phyloP scores from a whole-genome alignment of 352 stramenopile genomes.

The Aphanomyces astaci region DNA sequence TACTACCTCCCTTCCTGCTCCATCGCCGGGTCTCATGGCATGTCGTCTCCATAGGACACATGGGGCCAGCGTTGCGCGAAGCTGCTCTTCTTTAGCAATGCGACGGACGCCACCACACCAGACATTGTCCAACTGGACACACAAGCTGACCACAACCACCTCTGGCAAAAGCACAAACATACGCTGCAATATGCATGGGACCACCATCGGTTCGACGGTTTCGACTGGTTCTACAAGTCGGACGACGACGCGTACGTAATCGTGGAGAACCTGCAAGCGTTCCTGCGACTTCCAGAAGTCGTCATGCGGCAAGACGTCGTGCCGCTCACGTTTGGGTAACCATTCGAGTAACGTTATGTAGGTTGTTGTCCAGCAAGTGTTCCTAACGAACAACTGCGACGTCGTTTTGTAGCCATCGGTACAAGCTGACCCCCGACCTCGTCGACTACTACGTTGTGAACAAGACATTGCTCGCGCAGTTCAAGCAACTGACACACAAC shows the following conservation, averaged over 20 bases:
- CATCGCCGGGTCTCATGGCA: not conserved
- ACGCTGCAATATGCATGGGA: constrained; percentile 61
- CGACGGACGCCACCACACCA: constrained; percentile 34
- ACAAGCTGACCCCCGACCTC: constrained; percentile 61
- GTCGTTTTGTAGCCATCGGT: constrained; percentile 36
- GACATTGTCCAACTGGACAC: constrained; percentile 66
- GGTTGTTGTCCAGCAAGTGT: too few relatives aligned
- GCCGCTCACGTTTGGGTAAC: constrained; percentile 63
- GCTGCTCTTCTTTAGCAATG: constrained; percentile 80
- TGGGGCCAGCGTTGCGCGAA: constrained; percentile 75
- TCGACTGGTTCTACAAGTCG: constrained; percentile 82
- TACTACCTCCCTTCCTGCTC: too few relatives aligned
- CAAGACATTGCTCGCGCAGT: constrained; percentile 42
- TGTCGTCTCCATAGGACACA: constrained; percentile 33
- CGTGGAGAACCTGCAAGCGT: constrained; percentile 64
- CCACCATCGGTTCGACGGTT: constrained; percentile 56
- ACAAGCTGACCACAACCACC: constrained; percentile 63
- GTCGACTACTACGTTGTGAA: constrained; percentile 78
- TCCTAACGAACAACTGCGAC: too few relatives aligned
- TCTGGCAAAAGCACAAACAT: constrained; percentile 79
- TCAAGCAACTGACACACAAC: constrained; percentile 37
- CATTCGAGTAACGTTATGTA: too few relatives aligned
- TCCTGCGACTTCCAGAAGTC: constrained; percentile 54
- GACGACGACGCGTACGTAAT: constrained; percentile 81
- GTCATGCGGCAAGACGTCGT: constrained; percentile 40